Conservation (phyloP, 345 rosid genomes). For the Excoecaria cochinchinensis region DNA sequence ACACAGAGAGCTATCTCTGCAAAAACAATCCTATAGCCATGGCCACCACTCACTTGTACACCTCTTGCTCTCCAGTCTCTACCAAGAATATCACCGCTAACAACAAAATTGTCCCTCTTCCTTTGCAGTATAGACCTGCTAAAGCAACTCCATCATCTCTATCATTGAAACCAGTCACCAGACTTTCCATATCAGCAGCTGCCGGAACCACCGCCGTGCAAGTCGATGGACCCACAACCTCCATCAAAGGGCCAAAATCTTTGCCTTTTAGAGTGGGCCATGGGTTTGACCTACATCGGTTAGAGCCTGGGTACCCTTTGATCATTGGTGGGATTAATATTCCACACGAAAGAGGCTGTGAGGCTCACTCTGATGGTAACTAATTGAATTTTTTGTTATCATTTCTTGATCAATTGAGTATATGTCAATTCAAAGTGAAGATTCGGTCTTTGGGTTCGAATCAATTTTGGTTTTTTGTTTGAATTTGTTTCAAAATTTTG, state of each 20-base stretch:
- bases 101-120: conserved; percentile 15
- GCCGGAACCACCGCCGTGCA: conserved; percentile 46
- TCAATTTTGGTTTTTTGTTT: not conserved
- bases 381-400: not conserved
- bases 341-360: conserved; percentile 95
- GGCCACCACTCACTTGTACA: conserved; percentile 52
- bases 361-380: conserved; percentile 98
- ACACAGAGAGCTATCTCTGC: not conserved
- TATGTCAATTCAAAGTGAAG: not conserved
- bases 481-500: not conserved
- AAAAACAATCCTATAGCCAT: conserved; percentile 30
- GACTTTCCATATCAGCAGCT: conserved; percentile 31
- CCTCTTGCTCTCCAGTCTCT: conserved; percentile 21
- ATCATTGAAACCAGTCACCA: conserved; percentile 15
- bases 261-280: conserved; percentile 92
- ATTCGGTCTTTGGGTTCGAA: not conserved
- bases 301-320: conserved; percentile 94
- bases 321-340: conserved; percentile 90
- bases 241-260: conserved; percentile 43
- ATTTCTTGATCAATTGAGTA: not conserved
- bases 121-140: conserved; percentile 18
- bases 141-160: conserved; percentile 12
- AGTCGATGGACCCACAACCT: conserved; percentile 40
- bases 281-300: conserved; percentile 89
- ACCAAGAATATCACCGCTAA: conserved; percentile 21